These are phyloP conservation scores for Hygrocybe punicea DNA, from an alignment of 768 basidiomycete genomes.

Conservation along the genomic window DNA sequence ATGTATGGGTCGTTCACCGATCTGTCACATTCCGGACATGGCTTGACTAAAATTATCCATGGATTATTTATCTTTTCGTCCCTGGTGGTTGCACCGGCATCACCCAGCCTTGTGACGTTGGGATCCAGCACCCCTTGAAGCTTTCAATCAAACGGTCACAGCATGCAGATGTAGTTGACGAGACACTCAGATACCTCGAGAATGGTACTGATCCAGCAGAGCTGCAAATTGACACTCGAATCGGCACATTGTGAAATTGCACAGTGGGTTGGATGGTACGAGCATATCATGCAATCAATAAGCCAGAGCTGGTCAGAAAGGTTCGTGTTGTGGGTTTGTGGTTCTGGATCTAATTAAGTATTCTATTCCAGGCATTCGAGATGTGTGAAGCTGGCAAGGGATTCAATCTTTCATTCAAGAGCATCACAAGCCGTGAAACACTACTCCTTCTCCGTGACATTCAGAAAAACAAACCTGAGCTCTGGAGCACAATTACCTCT, in stretches of 20 bases:
- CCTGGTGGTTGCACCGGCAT: slow-evolving; percentile 35
- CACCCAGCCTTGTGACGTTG: slow-evolving; percentile 35
- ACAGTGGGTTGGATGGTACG: slow-evolving; percentile 33
- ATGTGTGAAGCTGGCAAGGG: slow-evolving; percentile 5
- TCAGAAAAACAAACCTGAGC: slow-evolving; percentile 4
- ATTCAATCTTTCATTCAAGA: slow-evolving; percentile 7
- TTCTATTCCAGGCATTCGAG: slow-evolving; percentile 5
- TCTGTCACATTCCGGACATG: slow-evolving; percentile 34
- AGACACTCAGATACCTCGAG: slow-evolving; percentile 25
- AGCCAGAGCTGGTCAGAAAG: slow-evolving; percentile 27
- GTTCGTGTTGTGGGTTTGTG: slow-evolving; percentile 15
- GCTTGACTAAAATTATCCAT: slow-evolving; percentile 25
- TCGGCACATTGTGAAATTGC: slow-evolving; percentile 22
- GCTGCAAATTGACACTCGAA: slow-evolving; percentile 18
- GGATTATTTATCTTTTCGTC: slow-evolving; percentile 30
- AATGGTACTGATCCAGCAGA: slow-evolving; percentile 8
- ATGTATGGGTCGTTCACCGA: slow-evolving; percentile 38
- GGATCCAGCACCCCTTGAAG: slow-evolving; percentile 37
- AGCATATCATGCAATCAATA: slow-evolving; percentile 28
- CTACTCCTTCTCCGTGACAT: slow-evolving; percentile 1
- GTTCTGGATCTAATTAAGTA: slow-evolving; percentile 1
- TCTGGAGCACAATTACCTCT: slow-evolving; percentile 5
- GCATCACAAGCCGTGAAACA: slow-evolving; percentile 7
- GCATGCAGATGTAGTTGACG: slow-evolving; percentile 35
- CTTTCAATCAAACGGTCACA: slow-evolving; percentile 16